These are phyloP conservation scores for Lanzia echinophila DNA, from an alignment of 2,329 filamentous ascomycete species.

Conservation along the genomic window DNA sequence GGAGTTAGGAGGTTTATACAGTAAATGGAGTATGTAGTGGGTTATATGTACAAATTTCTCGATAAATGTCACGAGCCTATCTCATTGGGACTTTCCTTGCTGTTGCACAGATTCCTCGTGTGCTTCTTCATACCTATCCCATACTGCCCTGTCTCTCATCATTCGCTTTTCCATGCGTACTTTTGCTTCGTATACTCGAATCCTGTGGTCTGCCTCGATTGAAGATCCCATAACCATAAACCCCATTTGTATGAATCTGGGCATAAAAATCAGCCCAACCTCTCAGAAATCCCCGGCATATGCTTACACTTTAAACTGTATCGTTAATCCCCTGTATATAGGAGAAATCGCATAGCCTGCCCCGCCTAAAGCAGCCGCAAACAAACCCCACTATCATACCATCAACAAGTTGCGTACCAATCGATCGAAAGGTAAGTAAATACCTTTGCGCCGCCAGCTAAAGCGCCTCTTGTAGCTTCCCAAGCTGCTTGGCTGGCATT, in stretches of 20 bases:
- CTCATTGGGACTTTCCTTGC: slow-evolving; percentile 15
- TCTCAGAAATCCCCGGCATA: neutral
- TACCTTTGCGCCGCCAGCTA: slow-evolving; percentile 59
- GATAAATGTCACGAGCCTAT: neutral
- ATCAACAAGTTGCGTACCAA: slow-evolving; percentile 3
- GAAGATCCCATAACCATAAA: slow-evolving; percentile 70
- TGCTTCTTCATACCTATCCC: slow-evolving; percentile 61
- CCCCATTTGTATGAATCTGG: slow-evolving; percentile 68
- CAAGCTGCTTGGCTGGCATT: slow-evolving; percentile 65
- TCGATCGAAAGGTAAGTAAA: slow-evolving; percentile 11
- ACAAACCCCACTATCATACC: slow-evolving; percentile 55
- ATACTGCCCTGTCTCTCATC: slow-evolving; percentile 58
- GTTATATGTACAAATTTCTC: slow-evolving; percentile 7
- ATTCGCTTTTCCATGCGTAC: slow-evolving; percentile 59
- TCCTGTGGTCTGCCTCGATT: slow-evolving; percentile 65
- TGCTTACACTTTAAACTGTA: slow-evolving; percentile 71
- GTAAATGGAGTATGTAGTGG: slow-evolving; percentile 5
- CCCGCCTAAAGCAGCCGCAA: slow-evolving; percentile 53
- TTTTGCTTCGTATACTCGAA: slow-evolving; percentile 60
- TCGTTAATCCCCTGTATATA: slow-evolving; percentile 63
- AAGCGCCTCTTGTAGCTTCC: slow-evolving; percentile 63
- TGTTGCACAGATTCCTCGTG: slow-evolving; percentile 15
- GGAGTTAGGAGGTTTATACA: slow-evolving; percentile 21
- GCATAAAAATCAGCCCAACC: neutral
- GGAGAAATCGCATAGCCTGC: slow-evolving; percentile 60